Percentiles rank a stretch among this genome's conserved stretches.
These are phyloP conservation scores for Linnemannia hyalina DNA, from an alignment of 192 early-diverging fungal species.

Conservation along the genomic window DNA sequence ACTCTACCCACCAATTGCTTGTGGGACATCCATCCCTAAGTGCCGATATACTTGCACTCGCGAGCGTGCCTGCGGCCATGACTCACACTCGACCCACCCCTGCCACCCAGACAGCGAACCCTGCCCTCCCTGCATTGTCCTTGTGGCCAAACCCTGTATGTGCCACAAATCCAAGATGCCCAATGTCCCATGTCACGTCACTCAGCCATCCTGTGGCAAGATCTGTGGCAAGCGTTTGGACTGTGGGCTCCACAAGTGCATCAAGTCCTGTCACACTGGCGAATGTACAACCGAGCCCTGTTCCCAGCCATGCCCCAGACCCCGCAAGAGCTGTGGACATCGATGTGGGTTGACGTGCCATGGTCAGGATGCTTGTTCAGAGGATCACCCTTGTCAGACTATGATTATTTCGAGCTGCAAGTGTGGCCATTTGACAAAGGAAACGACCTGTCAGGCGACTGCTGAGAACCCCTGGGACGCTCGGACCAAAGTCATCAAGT, in stretches of 20 bases:
- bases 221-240: conserved; percentile 64
- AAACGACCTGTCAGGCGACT: conserved; percentile 75
- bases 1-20: conserved; percentile 85
- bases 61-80: conserved; percentile 80
- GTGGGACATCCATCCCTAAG: conserved; percentile 77
- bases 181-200: conserved; percentile 85
- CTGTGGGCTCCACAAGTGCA: conserved; percentile 83
- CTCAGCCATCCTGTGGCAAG: conserved; percentile 74
- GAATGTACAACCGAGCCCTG: conserved; percentile 75
- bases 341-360: conserved; percentile 81
- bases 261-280: conserved; percentile 84
- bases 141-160: conserved; percentile 76
- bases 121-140: conserved; percentile 90
- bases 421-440: conserved; percentile 75
- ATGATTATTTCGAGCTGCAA: conserved; percentile 71
- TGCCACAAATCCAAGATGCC: conserved; percentile 82
- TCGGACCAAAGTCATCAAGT: conserved; percentile 63
- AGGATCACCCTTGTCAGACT: conserved; percentile 75
- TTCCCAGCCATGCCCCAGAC: conserved; percentile 74
- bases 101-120: conserved; percentile 87
- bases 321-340: conserved; percentile 84
- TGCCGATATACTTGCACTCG: conserved; percentile 82
- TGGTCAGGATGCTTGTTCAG: conserved; percentile 76
- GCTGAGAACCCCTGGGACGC: conserved; percentile 47
- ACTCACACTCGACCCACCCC: conserved; percentile 72